Conservation (phyloP, 805 yeast genomes). For the Wickerhamiella sorbophila region DNA sequence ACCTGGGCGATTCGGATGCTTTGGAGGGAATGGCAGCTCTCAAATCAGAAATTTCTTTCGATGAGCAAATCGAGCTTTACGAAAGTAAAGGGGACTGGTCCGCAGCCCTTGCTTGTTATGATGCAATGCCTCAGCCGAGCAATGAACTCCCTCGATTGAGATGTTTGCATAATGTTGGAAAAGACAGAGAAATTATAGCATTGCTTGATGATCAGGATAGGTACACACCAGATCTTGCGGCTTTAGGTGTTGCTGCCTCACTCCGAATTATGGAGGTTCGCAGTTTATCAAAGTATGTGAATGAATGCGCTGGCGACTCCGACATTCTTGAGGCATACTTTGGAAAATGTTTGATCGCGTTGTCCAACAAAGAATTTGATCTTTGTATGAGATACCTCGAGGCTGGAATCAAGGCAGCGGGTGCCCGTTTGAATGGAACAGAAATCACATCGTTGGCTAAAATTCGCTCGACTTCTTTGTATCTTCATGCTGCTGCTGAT, state of each 20-base stretch:
- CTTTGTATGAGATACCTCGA: background rate
- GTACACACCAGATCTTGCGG: conserved; percentile 23
- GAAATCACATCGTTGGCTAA: conserved; percentile 38
- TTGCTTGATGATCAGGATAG: conserved; percentile 28
- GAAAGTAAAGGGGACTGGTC: conserved; percentile 80
- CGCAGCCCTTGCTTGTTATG: conserved; percentile 73
- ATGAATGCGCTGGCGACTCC: background rate
- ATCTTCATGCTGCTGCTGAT: conserved; percentile 50
- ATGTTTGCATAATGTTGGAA: conserved; percentile 62
- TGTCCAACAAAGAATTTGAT: conserved; percentile 29
- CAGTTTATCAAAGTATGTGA: conserved; percentile 16
- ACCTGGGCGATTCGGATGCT: conserved; percentile 78
- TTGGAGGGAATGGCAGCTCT: conserved; percentile 70
- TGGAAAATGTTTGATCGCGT: conserved; percentile 45
- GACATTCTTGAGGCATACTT: conserved; percentile 2
- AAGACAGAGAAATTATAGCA: conserved; percentile 49
- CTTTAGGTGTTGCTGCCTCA: conserved; percentile 62
- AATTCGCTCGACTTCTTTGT: conserved; percentile 29
- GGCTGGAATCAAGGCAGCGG: background rate
- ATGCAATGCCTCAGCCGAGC: conserved; percentile 29
- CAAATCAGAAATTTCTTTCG: conserved; percentile 47
- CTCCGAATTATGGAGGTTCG: conserved; percentile 44
- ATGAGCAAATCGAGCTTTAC: conserved; percentile 66
- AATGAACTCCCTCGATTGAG: conserved; percentile 44
- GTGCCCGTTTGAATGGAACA: conserved; percentile 11